A percentile compares a stretch with the other conserved stretches of the same genome.
phyloP scores from a whole-genome alignment of 2,329 filamentous ascomycete species.

The Aspergillus fumigatus region DNA sequence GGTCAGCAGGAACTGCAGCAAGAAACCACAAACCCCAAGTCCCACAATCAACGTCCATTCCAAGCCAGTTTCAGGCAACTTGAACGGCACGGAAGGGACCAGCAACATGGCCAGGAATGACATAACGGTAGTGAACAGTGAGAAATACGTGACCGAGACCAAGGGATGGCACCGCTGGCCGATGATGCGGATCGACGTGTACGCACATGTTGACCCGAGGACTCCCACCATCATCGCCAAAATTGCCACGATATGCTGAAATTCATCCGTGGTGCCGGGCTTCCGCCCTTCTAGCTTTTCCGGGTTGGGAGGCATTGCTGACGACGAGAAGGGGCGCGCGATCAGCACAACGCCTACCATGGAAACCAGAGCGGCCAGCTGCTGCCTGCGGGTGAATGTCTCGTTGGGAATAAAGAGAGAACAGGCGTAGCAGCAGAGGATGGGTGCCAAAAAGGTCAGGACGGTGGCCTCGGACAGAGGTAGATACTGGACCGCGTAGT shows the following conservation, averaged over 20 bases:
- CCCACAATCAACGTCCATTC: conserved; percentile 66
- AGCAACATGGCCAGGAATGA: conserved; percentile 56
- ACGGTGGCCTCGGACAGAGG: conserved; percentile 84
- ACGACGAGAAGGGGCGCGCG: conserved; percentile 57
- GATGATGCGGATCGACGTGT: conserved; percentile 74
- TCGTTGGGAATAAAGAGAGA: conserved; percentile 67
- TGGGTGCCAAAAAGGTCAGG: conserved; percentile 79
- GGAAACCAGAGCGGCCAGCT: conserved; percentile 70
- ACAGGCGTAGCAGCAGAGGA: conserved; percentile 74
- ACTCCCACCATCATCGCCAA: conserved; percentile 71
- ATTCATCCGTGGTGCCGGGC: conserved; percentile 45
- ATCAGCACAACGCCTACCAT: conserved; percentile 79
- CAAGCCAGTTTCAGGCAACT: conserved; percentile 49
- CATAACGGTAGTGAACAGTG: conserved; percentile 64
- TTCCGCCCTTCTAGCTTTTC: conserved; percentile 15
- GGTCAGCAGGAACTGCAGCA: conserved; percentile 83
- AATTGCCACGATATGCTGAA: conserved; percentile 66
- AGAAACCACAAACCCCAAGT: conserved; percentile 69
- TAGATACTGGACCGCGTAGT: conserved; percentile 69
- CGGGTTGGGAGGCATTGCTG: conserved; percentile 11
- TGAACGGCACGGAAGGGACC: conserved; percentile 54
- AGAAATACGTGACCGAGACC: conserved; percentile 84
- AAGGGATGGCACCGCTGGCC: conserved; percentile 74
- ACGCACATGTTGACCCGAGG: conserved; percentile 68
- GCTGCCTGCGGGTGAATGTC: conserved; percentile 72